Conservation (phyloP, 78 protist genomes). For the Dictyostelium discoideum region DNA sequence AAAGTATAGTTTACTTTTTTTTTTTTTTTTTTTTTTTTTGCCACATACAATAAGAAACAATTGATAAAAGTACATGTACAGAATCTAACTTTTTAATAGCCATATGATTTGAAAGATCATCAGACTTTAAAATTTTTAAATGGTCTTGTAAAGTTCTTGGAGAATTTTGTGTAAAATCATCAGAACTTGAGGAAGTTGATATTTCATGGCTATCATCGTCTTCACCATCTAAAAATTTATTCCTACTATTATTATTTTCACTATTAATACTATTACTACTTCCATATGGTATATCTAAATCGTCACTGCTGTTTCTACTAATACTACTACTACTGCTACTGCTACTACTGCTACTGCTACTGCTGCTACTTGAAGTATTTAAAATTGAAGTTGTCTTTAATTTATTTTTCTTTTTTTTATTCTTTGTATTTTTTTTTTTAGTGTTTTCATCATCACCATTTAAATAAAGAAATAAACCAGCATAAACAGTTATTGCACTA, state of each 20-base stretch:
- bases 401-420: constrained; percentile 8
- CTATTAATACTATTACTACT: constrained; percentile 17
- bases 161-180: constrained; percentile 1
- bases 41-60: constrained; percentile 53
- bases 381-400: background rate
- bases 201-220: constrained; percentile 26
- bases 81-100: constrained; percentile 22
- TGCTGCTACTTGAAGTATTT: background rate
- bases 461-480: background rate
- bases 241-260: background rate
- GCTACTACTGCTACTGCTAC: constrained; percentile 23
- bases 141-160: constrained; percentile 53
- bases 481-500: constrained; percentile 28
- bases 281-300: constrained; percentile 9
- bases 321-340: constrained; percentile 14
- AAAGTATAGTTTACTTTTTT: background rate
- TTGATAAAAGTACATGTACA: constrained; percentile 24
- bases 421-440: background rate
- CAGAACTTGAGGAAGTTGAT: background rate
- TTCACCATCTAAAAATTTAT: background rate
- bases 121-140: constrained; percentile 23
- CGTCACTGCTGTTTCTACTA: constrained; percentile 10
- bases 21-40: background rate
- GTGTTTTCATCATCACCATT: constrained; percentile 1
- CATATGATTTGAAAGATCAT: constrained; percentile 26